Evolutionary conservation across 805 yeast species (phyloP).

Genomic region (Monosporozyma aerobia): DNA sequence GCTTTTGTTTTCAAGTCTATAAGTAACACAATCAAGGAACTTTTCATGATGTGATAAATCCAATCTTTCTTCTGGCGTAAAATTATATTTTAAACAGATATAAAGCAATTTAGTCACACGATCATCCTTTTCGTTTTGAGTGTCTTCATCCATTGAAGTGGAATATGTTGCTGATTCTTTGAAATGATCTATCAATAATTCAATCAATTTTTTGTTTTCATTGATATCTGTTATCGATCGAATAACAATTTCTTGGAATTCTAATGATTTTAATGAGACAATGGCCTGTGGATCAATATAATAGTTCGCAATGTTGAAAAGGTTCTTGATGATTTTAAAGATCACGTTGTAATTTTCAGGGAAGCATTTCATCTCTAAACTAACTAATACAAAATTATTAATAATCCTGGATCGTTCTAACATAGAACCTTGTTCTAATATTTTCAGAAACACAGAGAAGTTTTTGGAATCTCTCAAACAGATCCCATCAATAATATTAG

Average conservation of each 20-base stretch:
- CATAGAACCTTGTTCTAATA: slow-evolving; percentile 7
- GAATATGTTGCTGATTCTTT: background rate
- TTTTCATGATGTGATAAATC: slow-evolving; percentile 10
- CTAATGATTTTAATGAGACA: slow-evolving; percentile 9
- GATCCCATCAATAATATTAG: slow-evolving; percentile 13
- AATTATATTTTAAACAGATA: slow-evolving; percentile 7
- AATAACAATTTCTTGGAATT: slow-evolving; percentile 14
- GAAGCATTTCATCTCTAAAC: slow-evolving; percentile 10
- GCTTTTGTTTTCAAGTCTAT: slow-evolving; percentile 19
- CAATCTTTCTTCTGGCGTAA: slow-evolving; percentile 5
- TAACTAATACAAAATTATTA: slow-evolving; percentile 12
- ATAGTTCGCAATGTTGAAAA: slow-evolving; percentile 6
- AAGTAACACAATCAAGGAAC: slow-evolving; percentile 24
- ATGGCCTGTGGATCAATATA: slow-evolving; percentile 7
- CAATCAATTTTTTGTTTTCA: slow-evolving; percentile 1
- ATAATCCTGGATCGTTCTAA: slow-evolving; percentile 14
- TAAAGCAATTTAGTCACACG: slow-evolving; percentile 15
- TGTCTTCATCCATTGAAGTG: background rate
- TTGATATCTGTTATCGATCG: slow-evolving; percentile 10
- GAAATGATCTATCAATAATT: background rate
- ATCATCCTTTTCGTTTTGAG: slow-evolving; percentile 11
- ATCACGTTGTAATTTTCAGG: slow-evolving; percentile 6
- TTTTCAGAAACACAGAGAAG: slow-evolving; percentile 8
- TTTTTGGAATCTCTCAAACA: slow-evolving; percentile 6
- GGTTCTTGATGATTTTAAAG: slow-evolving; percentile 7